phyloP scores from a whole-genome alignment of 306 rosid genomes.

The Rosa lucieae region DNA sequence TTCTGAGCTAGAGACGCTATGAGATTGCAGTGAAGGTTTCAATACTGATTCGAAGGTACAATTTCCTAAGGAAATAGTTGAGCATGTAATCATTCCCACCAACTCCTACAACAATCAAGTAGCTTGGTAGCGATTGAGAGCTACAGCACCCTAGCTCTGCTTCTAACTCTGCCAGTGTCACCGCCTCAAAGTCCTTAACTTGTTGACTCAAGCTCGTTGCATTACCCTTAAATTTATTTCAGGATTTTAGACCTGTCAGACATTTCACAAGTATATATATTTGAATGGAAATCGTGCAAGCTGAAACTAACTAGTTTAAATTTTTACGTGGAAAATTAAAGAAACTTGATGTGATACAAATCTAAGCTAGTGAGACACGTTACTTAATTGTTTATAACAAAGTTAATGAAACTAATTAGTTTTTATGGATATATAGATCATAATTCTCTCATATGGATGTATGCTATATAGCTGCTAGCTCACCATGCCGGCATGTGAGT shows the following conservation, averaged over 20 bases:
- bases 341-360: no score
- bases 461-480: neutral
- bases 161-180: constrained; percentile 38
- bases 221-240: constrained; percentile 29
- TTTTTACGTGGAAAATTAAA: no score
- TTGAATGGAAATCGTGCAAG: no score
- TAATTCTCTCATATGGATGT: neutral
- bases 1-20: constrained; percentile 26
- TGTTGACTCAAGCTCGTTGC: constrained; percentile 37
- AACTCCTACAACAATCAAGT: constrained; percentile 49
- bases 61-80: constrained; percentile 35
- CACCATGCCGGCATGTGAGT: neutral
- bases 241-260: neutral
- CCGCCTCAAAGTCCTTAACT: constrained; percentile 41
- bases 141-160: constrained; percentile 11
- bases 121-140: constrained; percentile 13
- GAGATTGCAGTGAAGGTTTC: constrained; percentile 36
- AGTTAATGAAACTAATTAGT: no score
- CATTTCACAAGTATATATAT: no score
- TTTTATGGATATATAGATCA: no score
- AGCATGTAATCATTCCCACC: constrained; percentile 53
- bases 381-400: no score
- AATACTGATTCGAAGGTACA: constrained; percentile 11
- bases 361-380: neutral
- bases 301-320: no score